Evolutionary conservation across 1,139 yeast species (phyloP), one percentile per base, ranked within the genome.

Genomic region (Pichia sp.): DNA sequence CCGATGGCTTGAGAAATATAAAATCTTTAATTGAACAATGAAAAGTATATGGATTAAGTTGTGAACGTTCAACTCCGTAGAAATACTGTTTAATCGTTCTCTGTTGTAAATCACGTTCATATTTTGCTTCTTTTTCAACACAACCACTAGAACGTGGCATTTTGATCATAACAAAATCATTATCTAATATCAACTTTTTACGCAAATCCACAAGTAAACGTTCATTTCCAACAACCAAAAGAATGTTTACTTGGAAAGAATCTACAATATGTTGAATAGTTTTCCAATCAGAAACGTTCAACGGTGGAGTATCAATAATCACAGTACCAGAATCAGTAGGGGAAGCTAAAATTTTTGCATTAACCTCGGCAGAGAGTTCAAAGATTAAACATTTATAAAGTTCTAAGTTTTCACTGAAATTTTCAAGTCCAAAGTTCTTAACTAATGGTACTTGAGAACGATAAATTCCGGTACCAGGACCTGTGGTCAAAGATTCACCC

Each of bases 371-470:
- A 10, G 51, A 40, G 23, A 48, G 40, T 38, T 48, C 51, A 36
- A 45, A 40, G 10, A 48, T 43, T 45, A 48, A 42, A 43, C 45
- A 45, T 42, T 40, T 48, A 43, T 48, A 48, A 32, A 79, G 73
- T 40, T 74, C 77, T 41, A 74, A 58, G 61, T 89, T 89, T 16
- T 79, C 81, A 3, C 66, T 55, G 26, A 78, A 71, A 35, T 69
- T 66, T 40, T 80, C 85, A 45, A 82, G 73, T 0, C 98, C 98
- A 63, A 73, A 87, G 57, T 76, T 81, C 58, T 85, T 83, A 9
- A 86, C 94, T 28, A 85, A 63, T 0, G 97, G 97, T 60, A 87
- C 95, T 60, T 87, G 87, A 16, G 92, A 87, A 61, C 87, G 95
- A 48, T 86, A 76, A 41, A 73, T 66, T 10, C 47, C 49, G 1